These are phyloP conservation scores for Microstegium vimineum DNA, from an alignment of 176 grass and related monocot species.

Conservation along the genomic window DNA sequence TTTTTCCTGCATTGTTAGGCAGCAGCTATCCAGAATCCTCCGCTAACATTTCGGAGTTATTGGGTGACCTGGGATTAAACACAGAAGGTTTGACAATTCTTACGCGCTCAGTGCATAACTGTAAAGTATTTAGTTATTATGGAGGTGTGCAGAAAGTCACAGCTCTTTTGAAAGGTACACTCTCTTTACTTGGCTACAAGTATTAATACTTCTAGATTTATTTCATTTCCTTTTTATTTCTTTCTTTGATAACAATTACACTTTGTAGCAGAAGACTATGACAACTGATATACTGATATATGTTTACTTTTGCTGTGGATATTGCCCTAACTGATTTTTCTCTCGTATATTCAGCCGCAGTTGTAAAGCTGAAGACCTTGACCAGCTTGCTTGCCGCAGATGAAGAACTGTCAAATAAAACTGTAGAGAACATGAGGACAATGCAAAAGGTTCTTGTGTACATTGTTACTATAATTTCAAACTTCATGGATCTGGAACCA, in stretches of 20 bases:
- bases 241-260: slow-evolving; percentile 1
- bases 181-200: not conserved
- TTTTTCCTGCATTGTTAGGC: slow-evolving; percentile 44
- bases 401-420: slow-evolving; percentile 61
- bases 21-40: slow-evolving; percentile 54
- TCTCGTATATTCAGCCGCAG: slow-evolving; percentile 67
- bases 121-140: slow-evolving; percentile 95
- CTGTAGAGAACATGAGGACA: slow-evolving; percentile 67
- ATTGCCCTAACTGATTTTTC: slow-evolving; percentile 33
- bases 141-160: slow-evolving; percentile 91
- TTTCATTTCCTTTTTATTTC: not conserved
- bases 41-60: slow-evolving; percentile 62
- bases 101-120: slow-evolving; percentile 82
- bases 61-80: slow-evolving; percentile 50
- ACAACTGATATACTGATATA: slow-evolving; percentile 22
- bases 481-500: slow-evolving; percentile 77
- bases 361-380: slow-evolving; percentile 88
- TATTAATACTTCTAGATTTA: not conserved
- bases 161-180: slow-evolving; percentile 93
- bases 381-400: slow-evolving; percentile 80
- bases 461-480: slow-evolving; percentile 82
- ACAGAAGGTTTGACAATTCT: slow-evolving; percentile 68
- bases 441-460: slow-evolving; percentile 88
- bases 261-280: not conserved
- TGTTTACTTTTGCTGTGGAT: slow-evolving; percentile 13